Percentiles rank a stretch among this genome's conserved stretches.
Evolutionary conservation across 2,329 filamentous ascomycete genomes (phyloP).

Genomic region (Blastomyces parvus): DNA sequence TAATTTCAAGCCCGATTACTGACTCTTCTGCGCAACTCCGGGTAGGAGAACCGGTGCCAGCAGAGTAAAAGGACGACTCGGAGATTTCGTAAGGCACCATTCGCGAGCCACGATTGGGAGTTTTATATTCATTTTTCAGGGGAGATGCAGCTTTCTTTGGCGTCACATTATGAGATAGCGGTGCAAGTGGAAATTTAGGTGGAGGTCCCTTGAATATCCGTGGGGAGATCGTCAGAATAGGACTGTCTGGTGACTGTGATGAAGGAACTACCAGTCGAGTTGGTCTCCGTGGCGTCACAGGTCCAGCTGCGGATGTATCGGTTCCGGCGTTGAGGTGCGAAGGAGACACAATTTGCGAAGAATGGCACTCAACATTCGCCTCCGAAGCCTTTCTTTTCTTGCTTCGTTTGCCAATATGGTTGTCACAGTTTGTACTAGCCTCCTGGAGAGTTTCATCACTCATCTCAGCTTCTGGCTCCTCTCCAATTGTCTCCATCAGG

Average conservation of each 20-base stretch:
- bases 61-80: background rate
- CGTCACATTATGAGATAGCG: background rate
- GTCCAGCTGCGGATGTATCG: slow-evolving; percentile 9
- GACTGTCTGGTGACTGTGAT: slow-evolving; percentile 37
- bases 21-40: background rate
- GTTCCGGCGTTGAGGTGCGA: background rate
- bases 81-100: background rate
- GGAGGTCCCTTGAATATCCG: slow-evolving; percentile 12
- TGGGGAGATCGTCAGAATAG: slow-evolving; percentile 28
- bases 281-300: slow-evolving; percentile 28
- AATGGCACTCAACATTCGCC: background rate
- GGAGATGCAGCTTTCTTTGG: background rate
- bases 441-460: background rate
- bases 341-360: background rate
- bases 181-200: slow-evolving; percentile 21
- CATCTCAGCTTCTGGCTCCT: slow-evolving; percentile 6
- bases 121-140: background rate
- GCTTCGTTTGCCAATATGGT: background rate
- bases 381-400: slow-evolving; percentile 5
- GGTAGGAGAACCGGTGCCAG: background rate
- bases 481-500: slow-evolving; percentile 9
- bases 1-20: background rate
- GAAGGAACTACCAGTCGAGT: slow-evolving; percentile 31
- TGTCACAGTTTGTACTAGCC: background rate
- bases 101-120: background rate